These are phyloP conservation scores for Kwoniella sp. DNA, from an alignment of 768 basidiomycete genomes.

Conservation along the genomic window DNA sequence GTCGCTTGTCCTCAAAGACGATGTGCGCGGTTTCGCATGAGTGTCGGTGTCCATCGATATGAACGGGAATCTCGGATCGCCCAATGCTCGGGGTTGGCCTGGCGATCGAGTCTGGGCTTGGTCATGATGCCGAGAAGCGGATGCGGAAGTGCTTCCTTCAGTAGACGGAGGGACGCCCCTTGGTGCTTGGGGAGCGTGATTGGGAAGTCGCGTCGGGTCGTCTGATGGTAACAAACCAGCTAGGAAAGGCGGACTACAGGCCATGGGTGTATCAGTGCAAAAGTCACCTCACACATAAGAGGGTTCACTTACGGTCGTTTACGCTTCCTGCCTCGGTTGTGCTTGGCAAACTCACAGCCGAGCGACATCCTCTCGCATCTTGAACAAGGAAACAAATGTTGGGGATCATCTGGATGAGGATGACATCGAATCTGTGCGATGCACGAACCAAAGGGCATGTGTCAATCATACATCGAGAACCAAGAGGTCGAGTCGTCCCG, in stretches of 20 bases:
- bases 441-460: neutral
- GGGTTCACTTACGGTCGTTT: conserved; percentile 25
- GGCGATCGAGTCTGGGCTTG: neutral
- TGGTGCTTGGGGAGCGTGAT: neutral
- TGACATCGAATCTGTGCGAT: conserved; percentile 26
- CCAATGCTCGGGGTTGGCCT: conserved; percentile 11
- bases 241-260: conserved; percentile 17
- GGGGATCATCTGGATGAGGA: conserved; percentile 32
- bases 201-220: conserved; percentile 3
- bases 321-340: conserved; percentile 38
- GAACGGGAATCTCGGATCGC: conserved; percentile 29
- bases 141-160: neutral
- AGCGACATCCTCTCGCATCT: conserved; percentile 31
- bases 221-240: conserved; percentile 1
- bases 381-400: conserved; percentile 31
- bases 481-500: neutral
- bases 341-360: conserved; percentile 36
- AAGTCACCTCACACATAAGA: neutral
- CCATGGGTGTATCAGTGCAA: neutral
- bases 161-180: neutral
- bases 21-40: conserved; percentile 9
- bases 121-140: neutral
- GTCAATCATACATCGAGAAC: neutral
- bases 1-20: neutral
- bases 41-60: conserved; percentile 17